Base-by-base conservation (phyloP, 1,139 yeast genomes). In the Zhuliangozyma blackwelliae region DNA sequence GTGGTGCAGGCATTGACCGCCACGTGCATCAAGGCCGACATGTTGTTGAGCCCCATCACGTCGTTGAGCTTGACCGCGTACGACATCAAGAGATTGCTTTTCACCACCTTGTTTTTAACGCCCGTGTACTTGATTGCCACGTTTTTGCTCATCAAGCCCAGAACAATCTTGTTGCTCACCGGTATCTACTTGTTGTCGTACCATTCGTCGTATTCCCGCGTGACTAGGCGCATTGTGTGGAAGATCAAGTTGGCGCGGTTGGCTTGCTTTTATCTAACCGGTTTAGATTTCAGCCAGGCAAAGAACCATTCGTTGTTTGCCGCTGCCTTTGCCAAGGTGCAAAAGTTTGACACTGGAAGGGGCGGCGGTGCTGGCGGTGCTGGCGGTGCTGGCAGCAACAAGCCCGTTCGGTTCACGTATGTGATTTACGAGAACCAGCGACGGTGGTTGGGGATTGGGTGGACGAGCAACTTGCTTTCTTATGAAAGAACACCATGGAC, bases 401-500 rank as follows among this genome's bases (percentile, higher is more conserved):
- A 78, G 45, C 87, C 95, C 5, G 90, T 86, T 21, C 68, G 90
- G 43, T 92, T 90, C 57, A 88, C 97, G 6, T 92, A 87, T 58
- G 96, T 88, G 3, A 71, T 92, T n/a, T 89, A 82, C 60, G 98
- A 92, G 59, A 92, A 92, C 58, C 98, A 92, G 63, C 79, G 98
- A 54, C 80, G 95, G 51, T 92, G 98, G 98, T 70, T 92, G 32
- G 98, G 97, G 9, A 87, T 92, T 51, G 98, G 98, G 10, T 92
- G 98, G 98, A 90, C 98, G 0, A 72, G 94, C 7, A 89, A 89
- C 54, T 70, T 92, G 55, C 69, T 92, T 44, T 83, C 95, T 27
- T 92, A 92, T 57, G 98, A 92, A 59, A 75, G 98, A 53, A 80
- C 96, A 0, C 84, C 97, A 2, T 92, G 97, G 97, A 90, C 97